These are phyloP conservation scores for Linnemannia exigua DNA, from an alignment of 192 early-diverging fungal genomes.

Conservation along the genomic window DNA sequence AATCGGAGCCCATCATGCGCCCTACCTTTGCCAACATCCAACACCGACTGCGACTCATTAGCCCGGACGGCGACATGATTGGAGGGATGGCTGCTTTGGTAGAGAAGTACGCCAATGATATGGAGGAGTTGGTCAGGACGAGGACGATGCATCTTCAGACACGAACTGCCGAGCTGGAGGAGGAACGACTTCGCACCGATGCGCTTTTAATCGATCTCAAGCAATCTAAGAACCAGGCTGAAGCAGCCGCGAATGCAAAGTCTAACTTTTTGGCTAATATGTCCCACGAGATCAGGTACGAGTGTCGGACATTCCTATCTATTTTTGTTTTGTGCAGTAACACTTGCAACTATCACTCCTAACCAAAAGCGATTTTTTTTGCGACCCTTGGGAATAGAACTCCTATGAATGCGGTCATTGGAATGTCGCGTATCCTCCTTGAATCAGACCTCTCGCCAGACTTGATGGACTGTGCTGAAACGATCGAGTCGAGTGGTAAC, in stretches of 20 bases:
- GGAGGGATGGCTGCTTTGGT: constrained; percentile 54
- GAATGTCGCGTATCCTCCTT: constrained; percentile 73
- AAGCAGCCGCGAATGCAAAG: constrained; percentile 55
- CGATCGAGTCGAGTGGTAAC: constrained; percentile 45
- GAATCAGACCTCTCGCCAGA: constrained; percentile 77
- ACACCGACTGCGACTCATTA: constrained; percentile 21
- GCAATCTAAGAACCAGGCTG: constrained; percentile 59
- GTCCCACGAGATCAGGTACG: constrained; percentile 67
- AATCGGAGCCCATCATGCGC: constrained; percentile 6
- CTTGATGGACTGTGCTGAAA: constrained; percentile 69
- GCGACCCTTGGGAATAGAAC: constrained; percentile 64
- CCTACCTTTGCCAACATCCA: constrained; percentile 2
- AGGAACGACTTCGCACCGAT: constrained; percentile 47
- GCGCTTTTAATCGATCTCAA: constrained; percentile 48
- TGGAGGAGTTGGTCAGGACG: constrained; percentile 52
- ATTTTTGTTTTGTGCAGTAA: background rate
- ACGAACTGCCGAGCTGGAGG: constrained; percentile 54
- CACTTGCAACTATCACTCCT: background rate
- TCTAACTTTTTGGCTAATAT: constrained; percentile 79
- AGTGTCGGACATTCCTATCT: too few species aligned
- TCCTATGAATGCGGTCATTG: constrained; percentile 81
- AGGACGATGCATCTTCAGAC: constrained; percentile 49
- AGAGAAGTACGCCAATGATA: constrained; percentile 54
- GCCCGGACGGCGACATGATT: constrained; percentile 31
- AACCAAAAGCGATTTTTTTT: background rate